Evolutionary conservation across 306 rosid species (phyloP).

Genomic region (Cucurbita argyrosperma): DNA sequence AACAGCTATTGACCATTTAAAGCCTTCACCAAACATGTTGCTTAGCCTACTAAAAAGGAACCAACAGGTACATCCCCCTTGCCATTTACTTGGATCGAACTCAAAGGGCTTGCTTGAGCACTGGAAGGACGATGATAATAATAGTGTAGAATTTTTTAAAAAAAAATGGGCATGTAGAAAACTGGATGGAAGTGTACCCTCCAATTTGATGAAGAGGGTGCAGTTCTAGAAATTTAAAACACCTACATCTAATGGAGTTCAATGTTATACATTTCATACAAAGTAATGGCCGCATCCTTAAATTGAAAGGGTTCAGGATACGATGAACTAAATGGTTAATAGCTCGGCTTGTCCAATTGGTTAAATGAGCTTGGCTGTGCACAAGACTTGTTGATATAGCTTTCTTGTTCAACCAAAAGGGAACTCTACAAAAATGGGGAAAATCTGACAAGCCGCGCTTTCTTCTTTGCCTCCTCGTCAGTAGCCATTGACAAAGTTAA

Average conservation of each 20-base stretch:
- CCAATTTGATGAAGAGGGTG: neutral
- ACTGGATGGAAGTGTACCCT: neutral
- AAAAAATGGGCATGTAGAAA: neutral
- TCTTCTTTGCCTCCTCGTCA: slow-evolving; percentile 60
- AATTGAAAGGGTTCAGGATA: neutral
- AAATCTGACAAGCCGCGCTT: slow-evolving; percentile 77
- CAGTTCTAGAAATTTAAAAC: neutral
- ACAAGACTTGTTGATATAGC: slow-evolving; percentile 9
- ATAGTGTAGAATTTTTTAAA: neutral
- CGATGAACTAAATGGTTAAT: neutral
- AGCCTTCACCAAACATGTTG: neutral
- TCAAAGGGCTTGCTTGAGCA: neutral
- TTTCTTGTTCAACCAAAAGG: slow-evolving; percentile 43
- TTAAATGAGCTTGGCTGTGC: neutral
- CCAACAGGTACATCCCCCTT: neutral
- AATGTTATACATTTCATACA: neutral
- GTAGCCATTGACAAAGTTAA: slow-evolving; percentile 31
- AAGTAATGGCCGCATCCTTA: neutral
- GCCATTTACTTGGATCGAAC: neutral
- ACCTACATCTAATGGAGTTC: neutral
- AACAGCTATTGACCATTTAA: neutral
- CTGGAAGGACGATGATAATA: neutral
- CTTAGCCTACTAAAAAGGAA: neutral
- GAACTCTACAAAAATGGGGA: slow-evolving; percentile 32
- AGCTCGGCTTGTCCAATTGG: neutral